Conservation (phyloP, 2,329 filamentous ascomycete species). For the Colletotrichum sp. region DNA sequence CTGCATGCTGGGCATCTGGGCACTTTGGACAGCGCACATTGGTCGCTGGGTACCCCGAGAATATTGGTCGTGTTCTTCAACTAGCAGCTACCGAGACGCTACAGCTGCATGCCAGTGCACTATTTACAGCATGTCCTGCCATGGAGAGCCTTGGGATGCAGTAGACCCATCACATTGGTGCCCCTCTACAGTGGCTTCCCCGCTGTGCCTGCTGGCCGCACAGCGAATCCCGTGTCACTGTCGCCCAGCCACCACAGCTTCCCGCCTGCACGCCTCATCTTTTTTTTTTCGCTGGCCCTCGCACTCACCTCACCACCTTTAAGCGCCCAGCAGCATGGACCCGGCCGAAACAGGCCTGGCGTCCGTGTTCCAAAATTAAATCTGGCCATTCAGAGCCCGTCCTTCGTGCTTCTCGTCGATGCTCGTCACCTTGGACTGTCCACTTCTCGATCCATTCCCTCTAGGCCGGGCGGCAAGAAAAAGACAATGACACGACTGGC, state of each 20-base stretch:
- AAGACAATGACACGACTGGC: neutral
- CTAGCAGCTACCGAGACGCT: neutral
- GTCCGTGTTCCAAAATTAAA: conserved; percentile 15
- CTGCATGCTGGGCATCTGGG: conserved; percentile 3
- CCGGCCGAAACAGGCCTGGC: conserved; percentile 14
- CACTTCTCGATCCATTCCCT: conserved; percentile 8
- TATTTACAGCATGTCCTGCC: neutral
- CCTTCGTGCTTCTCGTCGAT: neutral
- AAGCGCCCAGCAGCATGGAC: conserved; percentile 19
- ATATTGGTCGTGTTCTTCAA: neutral
- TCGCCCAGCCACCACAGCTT: neutral
- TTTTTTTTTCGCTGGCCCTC: neutral
- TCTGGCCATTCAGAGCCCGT: conserved; percentile 5
- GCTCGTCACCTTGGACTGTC: conserved; percentile 13
- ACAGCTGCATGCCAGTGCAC: neutral
- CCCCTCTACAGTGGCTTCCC: neutral
- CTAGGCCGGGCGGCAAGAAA: conserved; percentile 10
- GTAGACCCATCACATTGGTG: neutral
- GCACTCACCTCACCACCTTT: neutral
- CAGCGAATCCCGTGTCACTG: neutral
- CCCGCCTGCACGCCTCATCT: neutral
- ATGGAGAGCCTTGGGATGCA: neutral
- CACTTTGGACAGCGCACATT: neutral
- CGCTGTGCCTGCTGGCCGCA: neutral
- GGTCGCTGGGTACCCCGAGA: neutral